Evolutionary conservation across 306 rosid genomes (phyloP).

Genomic region (Astragalus glycyphyllos): DNA sequence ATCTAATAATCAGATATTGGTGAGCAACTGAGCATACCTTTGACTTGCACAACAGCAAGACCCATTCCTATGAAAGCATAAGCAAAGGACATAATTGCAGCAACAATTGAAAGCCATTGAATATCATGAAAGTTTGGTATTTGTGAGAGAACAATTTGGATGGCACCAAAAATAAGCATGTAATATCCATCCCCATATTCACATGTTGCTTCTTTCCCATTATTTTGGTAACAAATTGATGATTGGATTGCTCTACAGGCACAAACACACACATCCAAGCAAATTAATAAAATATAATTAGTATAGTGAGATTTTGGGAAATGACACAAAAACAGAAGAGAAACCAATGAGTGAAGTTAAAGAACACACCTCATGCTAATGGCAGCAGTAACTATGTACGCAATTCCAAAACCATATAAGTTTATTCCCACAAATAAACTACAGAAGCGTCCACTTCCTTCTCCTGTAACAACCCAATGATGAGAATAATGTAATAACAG

Average conservation of each 20-base stretch:
- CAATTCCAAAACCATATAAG: constrained; percentile 66
- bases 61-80: constrained; percentile 75
- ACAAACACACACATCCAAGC: constrained; percentile 18
- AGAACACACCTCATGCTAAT: constrained; percentile 58
- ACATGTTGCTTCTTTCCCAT: constrained; percentile 49
- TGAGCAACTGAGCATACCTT: constrained; percentile 44
- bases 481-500: background rate
- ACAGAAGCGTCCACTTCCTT: constrained; percentile 39
- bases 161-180: constrained; percentile 66
- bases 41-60: constrained; percentile 49
- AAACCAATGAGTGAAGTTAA: constrained; percentile 1
- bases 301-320: constrained; percentile 26
- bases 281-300: constrained; percentile 2
- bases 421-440: constrained; percentile 51
- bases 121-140: constrained; percentile 75
- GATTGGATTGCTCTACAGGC: constrained; percentile 57
- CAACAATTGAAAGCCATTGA: constrained; percentile 74
- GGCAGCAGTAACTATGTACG: constrained; percentile 60
- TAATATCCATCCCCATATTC: constrained; percentile 42
- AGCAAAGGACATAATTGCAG: constrained; percentile 77
- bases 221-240: constrained; percentile 49
- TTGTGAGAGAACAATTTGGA: constrained; percentile 75
- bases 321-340: background rate
- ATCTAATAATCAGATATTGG: background rate
- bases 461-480: constrained; percentile 47